Conservation (phyloP, 2,329 filamentous ascomycete species). For the Zelopaecilomyces penicillatus region DNA sequence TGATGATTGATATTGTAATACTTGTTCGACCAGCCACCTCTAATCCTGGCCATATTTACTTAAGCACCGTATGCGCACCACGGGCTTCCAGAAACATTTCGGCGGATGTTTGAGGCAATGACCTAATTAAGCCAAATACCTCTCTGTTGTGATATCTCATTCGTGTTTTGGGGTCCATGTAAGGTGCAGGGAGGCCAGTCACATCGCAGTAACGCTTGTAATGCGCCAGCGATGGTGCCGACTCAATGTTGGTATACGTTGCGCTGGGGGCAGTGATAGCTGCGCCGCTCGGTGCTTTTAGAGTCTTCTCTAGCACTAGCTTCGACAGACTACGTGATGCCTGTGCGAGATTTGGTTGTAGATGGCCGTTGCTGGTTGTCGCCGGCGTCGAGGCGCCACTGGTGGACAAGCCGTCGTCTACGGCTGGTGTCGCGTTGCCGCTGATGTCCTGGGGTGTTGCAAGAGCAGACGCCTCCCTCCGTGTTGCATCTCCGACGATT, state of each 20-base stretch:
- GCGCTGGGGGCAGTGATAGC: slow-evolving; percentile 51
- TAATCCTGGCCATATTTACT: slow-evolving; percentile 43
- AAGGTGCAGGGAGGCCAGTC: slow-evolving; percentile 83
- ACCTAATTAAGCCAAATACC: slow-evolving; percentile 76
- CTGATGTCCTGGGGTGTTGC: slow-evolving; percentile 69
- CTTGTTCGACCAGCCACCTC: too few species aligned
- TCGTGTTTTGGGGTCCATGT: slow-evolving; percentile 90
- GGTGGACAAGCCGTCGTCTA: slow-evolving; percentile 46
- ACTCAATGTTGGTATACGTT: slow-evolving; percentile 96
- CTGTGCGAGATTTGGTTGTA: slow-evolving; percentile 70
- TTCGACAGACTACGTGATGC: slow-evolving; percentile 80
- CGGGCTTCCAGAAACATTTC: slow-evolving; percentile 86
- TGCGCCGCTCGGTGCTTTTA: slow-evolving; percentile 29
- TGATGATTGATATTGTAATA: too few species aligned
- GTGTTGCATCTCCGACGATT: slow-evolving; percentile 79
- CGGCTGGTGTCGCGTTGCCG: slow-evolving; percentile 60
- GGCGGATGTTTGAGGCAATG: slow-evolving; percentile 69
- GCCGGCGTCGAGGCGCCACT: slow-evolving; percentile 52
- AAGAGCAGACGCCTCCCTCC: slow-evolving; percentile 80
- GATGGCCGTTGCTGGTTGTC: slow-evolving; percentile 28
- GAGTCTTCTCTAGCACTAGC: slow-evolving; percentile 78
- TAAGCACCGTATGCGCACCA: slow-evolving; percentile 87
- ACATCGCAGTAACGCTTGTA: slow-evolving; percentile 92
- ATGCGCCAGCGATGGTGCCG: slow-evolving; percentile 77
- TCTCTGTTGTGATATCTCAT: slow-evolving; percentile 90